Evolutionary conservation across 1,139 yeast species (phyloP).

Genomic region (Scheffersomyces quercinus): DNA sequence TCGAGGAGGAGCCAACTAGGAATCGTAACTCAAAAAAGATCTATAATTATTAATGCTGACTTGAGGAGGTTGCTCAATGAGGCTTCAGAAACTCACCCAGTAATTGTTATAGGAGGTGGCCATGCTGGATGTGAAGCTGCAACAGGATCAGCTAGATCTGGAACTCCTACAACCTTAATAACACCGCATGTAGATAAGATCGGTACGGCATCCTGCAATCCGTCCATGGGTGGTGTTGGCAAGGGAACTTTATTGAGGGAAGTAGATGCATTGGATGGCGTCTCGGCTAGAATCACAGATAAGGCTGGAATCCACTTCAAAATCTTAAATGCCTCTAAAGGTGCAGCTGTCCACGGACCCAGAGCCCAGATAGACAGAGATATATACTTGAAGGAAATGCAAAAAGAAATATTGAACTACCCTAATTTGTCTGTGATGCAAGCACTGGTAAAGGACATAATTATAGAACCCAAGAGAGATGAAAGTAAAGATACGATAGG

Average conservation of each 20-base stretch:
- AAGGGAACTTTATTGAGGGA: conserved; percentile 91
- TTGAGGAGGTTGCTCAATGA: conserved; percentile 9
- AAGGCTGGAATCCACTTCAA: conserved; percentile 92
- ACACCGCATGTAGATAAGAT: conserved; percentile 77
- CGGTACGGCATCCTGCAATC: conserved; percentile 96
- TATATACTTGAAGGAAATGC: conserved; percentile 82
- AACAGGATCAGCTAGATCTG: conserved; percentile 85
- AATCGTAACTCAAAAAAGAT: conserved; percentile 2
- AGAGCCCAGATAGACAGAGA: conserved; percentile 92
- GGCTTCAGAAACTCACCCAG: conserved; percentile 43
- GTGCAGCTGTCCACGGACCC: conserved; percentile 99
- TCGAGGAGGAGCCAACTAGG: too few species aligned
- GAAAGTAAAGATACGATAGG: conserved; percentile 28
- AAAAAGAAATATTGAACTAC: conserved; percentile 58
- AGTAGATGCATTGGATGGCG: conserved; percentile 95
- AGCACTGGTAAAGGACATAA: conserved; percentile 84
- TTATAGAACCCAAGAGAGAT: conserved; percentile 49
- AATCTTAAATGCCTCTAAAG: conserved; percentile 81
- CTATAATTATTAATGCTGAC: conserved; percentile 11
- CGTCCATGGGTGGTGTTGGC: conserved; percentile 98
- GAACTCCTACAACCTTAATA: conserved; percentile 68
- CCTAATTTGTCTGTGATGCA: conserved; percentile 60
- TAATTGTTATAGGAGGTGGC: conserved; percentile 94
- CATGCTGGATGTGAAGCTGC: conserved; percentile 99
- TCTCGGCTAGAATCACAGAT: conserved; percentile 81